phyloP scores from a whole-genome alignment of 768 basidiomycete species.

The Phallus indusiatus region DNA sequence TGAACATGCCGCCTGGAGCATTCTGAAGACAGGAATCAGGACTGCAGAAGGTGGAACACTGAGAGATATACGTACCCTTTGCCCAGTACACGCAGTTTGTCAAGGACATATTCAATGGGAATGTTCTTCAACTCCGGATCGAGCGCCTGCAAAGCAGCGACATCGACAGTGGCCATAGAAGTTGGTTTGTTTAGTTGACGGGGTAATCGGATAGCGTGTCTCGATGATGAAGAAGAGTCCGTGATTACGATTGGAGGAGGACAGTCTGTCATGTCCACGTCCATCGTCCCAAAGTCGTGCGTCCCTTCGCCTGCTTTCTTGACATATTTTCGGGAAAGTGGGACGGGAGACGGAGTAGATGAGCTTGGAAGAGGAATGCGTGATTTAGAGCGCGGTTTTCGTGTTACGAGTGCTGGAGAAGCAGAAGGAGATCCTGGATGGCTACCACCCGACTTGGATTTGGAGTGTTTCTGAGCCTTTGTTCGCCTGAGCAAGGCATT shows the following conservation, averaged over 20 bases:
- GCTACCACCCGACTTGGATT: background rate
- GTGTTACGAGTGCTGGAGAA: no score
- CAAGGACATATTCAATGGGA: constrained; percentile 57
- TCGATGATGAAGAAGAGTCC: no score
- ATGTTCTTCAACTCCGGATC: constrained; percentile 40
- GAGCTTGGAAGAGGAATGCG: no score
- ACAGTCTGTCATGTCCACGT: no score
- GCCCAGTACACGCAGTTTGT: constrained; percentile 38
- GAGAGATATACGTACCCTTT: constrained; percentile 26
- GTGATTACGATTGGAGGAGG: no score
- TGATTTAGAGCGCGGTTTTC: no score
- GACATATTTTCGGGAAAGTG: no score
- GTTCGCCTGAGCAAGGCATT: background rate
- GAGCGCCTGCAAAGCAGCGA: constrained; percentile 42
- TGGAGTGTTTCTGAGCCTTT: background rate
- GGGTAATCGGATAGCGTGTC: constrained; percentile 33
- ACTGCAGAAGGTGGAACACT: background rate
- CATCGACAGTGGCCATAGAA: constrained; percentile 45
- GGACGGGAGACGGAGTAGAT: no score
- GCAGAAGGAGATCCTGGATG: background rate
- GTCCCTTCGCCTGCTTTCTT: no score
- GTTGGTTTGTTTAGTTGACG: constrained; percentile 56
- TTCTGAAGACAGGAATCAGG: background rate
- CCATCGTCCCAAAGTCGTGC: no score
- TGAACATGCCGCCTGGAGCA: no score